Conservation (phyloP, 352 stramenopile genomes). For the Phytophthora fragariaefolia region DNA sequence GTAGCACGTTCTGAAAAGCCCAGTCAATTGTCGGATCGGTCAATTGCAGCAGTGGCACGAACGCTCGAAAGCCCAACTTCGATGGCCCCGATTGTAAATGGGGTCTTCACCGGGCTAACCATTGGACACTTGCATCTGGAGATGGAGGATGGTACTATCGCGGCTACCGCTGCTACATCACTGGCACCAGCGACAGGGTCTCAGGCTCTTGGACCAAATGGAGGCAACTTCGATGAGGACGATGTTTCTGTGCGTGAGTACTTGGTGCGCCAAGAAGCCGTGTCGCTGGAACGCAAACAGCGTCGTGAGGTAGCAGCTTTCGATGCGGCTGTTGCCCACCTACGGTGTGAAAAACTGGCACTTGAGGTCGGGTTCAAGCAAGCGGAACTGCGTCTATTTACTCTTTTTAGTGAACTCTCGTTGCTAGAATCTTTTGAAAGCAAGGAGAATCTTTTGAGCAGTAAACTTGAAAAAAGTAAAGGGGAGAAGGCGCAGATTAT, state of each 20-base stretch:
- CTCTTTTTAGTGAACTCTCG: slow-evolving; percentile 83
- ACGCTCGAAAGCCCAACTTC: slow-evolving; percentile 28
- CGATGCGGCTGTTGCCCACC: slow-evolving; percentile 88
- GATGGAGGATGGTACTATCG: slow-evolving; percentile 14
- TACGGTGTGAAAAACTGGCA: slow-evolving; percentile 86
- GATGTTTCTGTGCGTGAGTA: slow-evolving; percentile 56
- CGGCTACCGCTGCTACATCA: slow-evolving; percentile 6
- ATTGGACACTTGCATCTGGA: slow-evolving; percentile 38
- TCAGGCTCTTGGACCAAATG: slow-evolving; percentile 5
- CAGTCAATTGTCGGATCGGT: slow-evolving; percentile 36
- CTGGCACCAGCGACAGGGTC: not conserved
- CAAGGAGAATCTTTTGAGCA: slow-evolving; percentile 88
- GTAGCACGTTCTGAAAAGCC: slow-evolving; percentile 20
- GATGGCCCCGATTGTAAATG: not conserved
- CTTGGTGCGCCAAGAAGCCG: slow-evolving; percentile 71
- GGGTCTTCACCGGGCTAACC: slow-evolving; percentile 6
- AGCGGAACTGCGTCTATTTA: slow-evolving; percentile 89
- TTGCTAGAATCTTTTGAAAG: slow-evolving; percentile 93
- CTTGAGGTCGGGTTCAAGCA: slow-evolving; percentile 91
- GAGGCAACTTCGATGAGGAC: slow-evolving; percentile 50
- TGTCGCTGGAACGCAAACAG: slow-evolving; percentile 69
- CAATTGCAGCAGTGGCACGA: slow-evolving; percentile 40
- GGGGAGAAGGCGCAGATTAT: slow-evolving; percentile 89
- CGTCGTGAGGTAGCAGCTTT: slow-evolving; percentile 77
- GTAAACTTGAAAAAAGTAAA: slow-evolving; percentile 87